Evolutionary conservation across 495 filamentous ascomycete genomes (phyloP).

Genomic region (Podospora pseudoanserina): DNA sequence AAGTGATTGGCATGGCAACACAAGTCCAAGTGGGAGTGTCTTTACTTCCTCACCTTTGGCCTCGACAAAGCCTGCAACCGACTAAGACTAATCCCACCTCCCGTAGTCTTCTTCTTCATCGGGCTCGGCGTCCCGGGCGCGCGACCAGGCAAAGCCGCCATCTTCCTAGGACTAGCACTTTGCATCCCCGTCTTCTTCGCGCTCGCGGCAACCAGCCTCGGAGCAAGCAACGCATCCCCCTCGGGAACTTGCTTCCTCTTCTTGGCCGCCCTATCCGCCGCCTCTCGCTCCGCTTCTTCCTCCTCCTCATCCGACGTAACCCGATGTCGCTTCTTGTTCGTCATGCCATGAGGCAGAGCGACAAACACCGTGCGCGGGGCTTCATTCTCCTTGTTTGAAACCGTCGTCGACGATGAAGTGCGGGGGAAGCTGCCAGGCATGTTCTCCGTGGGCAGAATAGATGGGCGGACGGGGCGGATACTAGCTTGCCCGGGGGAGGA

Average conservation of each 20-base stretch:
- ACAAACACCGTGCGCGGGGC: constrained; percentile 30
- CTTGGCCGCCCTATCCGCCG: constrained; percentile 39
- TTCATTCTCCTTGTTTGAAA: constrained; percentile 49
- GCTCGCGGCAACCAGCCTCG: constrained; percentile 31
- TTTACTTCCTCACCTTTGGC: constrained; percentile 48
- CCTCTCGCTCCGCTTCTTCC: constrained; percentile 43
- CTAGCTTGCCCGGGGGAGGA: constrained; percentile 51
- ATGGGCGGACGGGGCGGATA: constrained; percentile 54
- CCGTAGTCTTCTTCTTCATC: constrained; percentile 43
- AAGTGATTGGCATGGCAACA: no score
- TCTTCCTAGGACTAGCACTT: constrained; percentile 20
- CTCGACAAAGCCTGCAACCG: constrained; percentile 51
- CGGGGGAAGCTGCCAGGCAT: constrained; percentile 53
- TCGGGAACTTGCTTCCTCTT: constrained; percentile 49
- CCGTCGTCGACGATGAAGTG: constrained; percentile 7
- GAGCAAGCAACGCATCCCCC: constrained; percentile 42
- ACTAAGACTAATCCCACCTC: constrained; percentile 41
- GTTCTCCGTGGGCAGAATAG: constrained; percentile 38
- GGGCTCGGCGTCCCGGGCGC: constrained; percentile 35
- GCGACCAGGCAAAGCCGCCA: constrained; percentile 9
- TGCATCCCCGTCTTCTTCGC: constrained; percentile 18
- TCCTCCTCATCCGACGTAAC: constrained; percentile 50
- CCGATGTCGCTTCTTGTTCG: constrained; percentile 69
- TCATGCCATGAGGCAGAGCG: constrained; percentile 61
- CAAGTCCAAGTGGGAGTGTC: no score